Evolutionary conservation across 1,139 yeast species (phyloP), one percentile per base, ranked within the genome.

Genomic region (Saccharomyces hybrid): DNA sequence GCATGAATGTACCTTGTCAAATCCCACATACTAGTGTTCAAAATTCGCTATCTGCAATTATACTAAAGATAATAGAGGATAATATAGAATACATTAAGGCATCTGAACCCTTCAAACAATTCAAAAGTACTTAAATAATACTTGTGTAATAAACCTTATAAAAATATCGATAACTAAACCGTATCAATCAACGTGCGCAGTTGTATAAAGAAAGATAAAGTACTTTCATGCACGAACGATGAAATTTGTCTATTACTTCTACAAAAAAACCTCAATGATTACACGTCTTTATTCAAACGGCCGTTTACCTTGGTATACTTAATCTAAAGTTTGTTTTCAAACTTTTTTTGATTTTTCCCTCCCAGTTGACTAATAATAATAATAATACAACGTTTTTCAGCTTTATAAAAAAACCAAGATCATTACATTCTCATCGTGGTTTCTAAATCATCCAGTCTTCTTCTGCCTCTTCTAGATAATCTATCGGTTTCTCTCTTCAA

Each of bases 401-500:
- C 19, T 38, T 26, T 38, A 19, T 38, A 38, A 16, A 3, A 34
- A 14, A 16, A 34, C 8, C 24, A 38, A 38, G 11, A 19, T 38
- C 8, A 14, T 47, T 54, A 64, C 28, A 63, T 58, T 52, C 65
- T 62, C 59, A 64, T 53, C 19, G 69, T 64, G 7, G 75, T 74
- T 59, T 79, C 83, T 57, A 81, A 66, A 59, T 82, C 86, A 61
- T 83, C 87, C 59, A 82, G 72, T 65, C 84, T 77, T 69, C 84
- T 79, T 49, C 77, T 73, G 4, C 76, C 72, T 56, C 80, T 75
- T 64, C 82, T 75, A 9, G 24, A 21, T 48, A 71, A 64, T 42
- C 75, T 75, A 51, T 76, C 80, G 27, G 89, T 84, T 69, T 95
- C 99, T 71, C 99, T 82, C 75, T 95, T 91, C 66, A 90, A 77